Base-by-base conservation (phyloP, 2,329 filamentous ascomycete species). In the Alternaria brassicicola region DNA sequence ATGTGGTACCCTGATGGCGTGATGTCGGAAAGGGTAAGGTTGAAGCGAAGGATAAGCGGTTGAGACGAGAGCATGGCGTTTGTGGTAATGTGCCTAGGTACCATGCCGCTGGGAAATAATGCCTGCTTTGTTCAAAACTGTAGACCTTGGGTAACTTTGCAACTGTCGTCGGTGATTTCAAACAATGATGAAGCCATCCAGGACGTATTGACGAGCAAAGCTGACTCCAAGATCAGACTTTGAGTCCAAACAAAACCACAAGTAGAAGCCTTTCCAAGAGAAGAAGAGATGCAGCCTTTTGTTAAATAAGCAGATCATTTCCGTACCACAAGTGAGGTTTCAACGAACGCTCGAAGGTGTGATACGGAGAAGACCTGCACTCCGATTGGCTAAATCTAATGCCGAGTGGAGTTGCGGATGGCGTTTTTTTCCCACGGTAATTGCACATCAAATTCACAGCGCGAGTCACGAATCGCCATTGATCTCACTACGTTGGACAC, bases 1-100 rank as follows among this genome's bases (percentile, higher is more conserved):
- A 48, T 57, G 30, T 46, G 26, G 57, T 36, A 68, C 63, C 58
- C 25, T 66, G 66, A 67, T 69, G 67, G 63, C 52, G 61, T 64
- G 61, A 65, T 56, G 39, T 28, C 21, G 15, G 31, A 36, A 17
- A 57, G 15, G 21, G 38, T 25, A 47, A 31, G 47, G 46, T 10
- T 10, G 8, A 19, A 26, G 19, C 36, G 6, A 19, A 23, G 15
- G 30, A 7, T 17, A n/a, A 7, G 38, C 26, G 30, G 36, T 36
- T 17, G 36, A 25, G 7, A 17, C 7, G n/a, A 19, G 12, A 12
- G 17, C 17, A 23, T 21, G 17, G 28, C 8, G 19, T 26, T 30
- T 31, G 13, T 21, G 28, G 17, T 25, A 21, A 10, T 38, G 35
- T 21, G n/a, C 12, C 36, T 39, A 23, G 19, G 17, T 23, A 39